Conservation (phyloP, 257 asterid genomes). For the Rhazya stricta region DNA sequence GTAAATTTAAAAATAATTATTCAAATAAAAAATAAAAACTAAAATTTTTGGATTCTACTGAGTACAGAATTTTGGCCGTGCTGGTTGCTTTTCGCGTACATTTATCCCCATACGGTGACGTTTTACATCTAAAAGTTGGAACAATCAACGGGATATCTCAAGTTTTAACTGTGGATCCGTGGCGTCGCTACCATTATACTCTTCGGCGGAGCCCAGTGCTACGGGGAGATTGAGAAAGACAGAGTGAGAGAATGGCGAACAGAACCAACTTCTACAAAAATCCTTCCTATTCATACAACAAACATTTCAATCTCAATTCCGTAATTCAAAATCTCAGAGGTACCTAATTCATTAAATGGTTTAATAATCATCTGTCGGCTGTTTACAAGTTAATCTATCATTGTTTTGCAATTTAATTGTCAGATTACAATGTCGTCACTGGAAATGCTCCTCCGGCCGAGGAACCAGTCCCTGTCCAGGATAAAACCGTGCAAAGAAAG, state of each 20-base stretch:
- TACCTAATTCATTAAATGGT: constrained; percentile 13
- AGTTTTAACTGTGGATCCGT: not conserved
- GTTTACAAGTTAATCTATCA: no score
- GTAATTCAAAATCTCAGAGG: constrained; percentile 71
- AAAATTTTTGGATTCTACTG: no score
- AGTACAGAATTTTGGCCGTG: no score
- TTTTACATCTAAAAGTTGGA: no score
- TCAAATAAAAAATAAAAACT: no score
- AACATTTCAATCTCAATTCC: constrained; percentile 61
- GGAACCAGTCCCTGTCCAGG: constrained; percentile 22
- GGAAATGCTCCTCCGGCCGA: constrained; percentile 38
- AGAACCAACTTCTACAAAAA: constrained; percentile 70
- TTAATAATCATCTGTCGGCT: not conserved
- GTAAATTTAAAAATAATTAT: no score
- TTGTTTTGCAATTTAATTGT: constrained; percentile 8
- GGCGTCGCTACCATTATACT: not conserved
- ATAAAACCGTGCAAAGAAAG: constrained; percentile 27
- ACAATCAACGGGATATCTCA: no score
- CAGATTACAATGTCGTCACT: constrained; percentile 62
- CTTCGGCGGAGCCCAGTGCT: not conserved
- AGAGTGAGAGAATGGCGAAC: constrained; percentile 41
- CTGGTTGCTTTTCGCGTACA: no score
- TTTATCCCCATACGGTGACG: no score
- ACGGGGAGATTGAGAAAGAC: not conserved
- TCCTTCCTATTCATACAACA: constrained; percentile 67